A percentile compares a stretch with the other conserved stretches of the same genome.
These are phyloP conservation scores for Xanthoparmelia taractica DNA, from an alignment of 495 filamentous ascomycete genomes.

Conservation along the genomic window DNA sequence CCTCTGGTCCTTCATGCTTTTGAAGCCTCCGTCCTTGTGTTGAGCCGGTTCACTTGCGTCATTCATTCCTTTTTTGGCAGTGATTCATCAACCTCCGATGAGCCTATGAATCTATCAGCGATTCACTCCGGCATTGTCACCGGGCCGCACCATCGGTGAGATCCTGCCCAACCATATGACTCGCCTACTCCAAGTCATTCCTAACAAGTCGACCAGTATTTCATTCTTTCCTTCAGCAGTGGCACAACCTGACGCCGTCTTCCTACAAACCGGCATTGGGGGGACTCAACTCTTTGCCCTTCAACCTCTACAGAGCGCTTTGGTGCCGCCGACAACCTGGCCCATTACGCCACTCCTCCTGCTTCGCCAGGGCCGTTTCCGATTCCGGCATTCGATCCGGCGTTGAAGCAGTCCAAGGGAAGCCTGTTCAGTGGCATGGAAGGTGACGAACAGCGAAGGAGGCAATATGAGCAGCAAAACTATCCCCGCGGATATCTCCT, in stretches of 20 bases:
- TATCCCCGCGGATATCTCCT: conserved; percentile 26
- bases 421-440: conserved; percentile 56
- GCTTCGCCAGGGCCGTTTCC: conserved; percentile 53
- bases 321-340: conserved; percentile 44
- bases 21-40: conserved; percentile 2
- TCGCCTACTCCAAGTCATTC: neutral
- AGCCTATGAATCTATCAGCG: conserved; percentile 13
- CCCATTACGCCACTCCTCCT: conserved; percentile 49
- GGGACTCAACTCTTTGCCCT: neutral
- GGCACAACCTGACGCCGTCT: neutral
- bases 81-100: neutral
- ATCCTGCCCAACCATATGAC: neutral
- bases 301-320: conserved; percentile 1
- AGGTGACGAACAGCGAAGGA: conserved; percentile 56
- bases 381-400: conserved; percentile 38
- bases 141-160: conserved; percentile 9
- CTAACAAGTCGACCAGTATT: neutral
- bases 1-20: neutral
- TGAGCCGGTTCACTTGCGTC: neutral
- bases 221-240: neutral
- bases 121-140: conserved; percentile 11
- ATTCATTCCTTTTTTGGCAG: conserved; percentile 5
- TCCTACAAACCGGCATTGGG: neutral
- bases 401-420: conserved; percentile 38
- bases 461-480: conserved; percentile 59